Percentiles rank a stretch among this genome's conserved stretches.
Evolutionary conservation across 208 protist species (phyloP).

Genomic region (Entamoeba invadens): DNA sequence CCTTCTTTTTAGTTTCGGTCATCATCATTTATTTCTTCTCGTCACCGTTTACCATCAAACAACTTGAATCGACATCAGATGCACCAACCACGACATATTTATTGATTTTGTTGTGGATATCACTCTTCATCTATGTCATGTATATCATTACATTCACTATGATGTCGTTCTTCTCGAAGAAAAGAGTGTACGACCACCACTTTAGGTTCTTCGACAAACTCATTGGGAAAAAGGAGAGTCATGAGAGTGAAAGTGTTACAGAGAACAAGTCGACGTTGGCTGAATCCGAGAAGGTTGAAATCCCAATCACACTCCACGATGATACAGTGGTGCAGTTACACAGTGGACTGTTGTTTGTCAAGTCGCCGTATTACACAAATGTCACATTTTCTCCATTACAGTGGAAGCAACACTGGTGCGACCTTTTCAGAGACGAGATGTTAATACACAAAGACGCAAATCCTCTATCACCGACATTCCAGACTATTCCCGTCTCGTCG

Average conservation of each 20-base stretch:
- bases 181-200: background rate
- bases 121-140: background rate
- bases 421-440: background rate
- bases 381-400: background rate
- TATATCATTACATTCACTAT: background rate
- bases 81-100: background rate
- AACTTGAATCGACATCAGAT: background rate
- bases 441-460: background rate
- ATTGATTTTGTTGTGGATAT: background rate
- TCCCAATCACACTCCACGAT: background rate
- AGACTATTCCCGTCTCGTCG: background rate
- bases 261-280: background rate
- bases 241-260: background rate
- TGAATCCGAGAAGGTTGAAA: too few relatives aligned
- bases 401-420: background rate
- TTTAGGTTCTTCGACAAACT: background rate
- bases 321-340: background rate
- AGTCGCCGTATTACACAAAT: background rate
- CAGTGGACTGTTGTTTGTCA: background rate
- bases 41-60: background rate
- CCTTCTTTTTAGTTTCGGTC: background rate
- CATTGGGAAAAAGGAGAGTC: background rate
- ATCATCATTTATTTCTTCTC: background rate
- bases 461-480: background rate
- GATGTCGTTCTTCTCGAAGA: background rate